Evolutionary conservation across 2,329 filamentous ascomycete species (phyloP), one percentile per base, ranked within the genome.

Genomic region (Rosellinia necatrix): DNA sequence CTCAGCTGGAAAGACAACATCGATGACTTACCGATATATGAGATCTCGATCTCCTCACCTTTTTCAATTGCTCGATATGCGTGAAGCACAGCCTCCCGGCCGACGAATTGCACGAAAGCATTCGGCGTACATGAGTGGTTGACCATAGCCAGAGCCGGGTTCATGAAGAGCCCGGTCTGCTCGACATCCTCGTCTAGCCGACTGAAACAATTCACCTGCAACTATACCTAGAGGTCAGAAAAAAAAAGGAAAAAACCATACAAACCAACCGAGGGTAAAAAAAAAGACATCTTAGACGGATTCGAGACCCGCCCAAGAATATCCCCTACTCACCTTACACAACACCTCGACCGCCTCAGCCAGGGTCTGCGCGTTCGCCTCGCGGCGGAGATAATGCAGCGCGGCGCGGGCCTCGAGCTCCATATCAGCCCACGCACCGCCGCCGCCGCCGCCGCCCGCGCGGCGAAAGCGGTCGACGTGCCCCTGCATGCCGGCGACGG

Each of bases 41-140:
- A 85, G 29, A 87, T 84, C 54, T 80, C 77, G 50, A 87, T 78
- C 70, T 86, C 81, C 22, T 85, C 78, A 6, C 77, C 82, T 27
- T 73, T 66, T 12, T 74, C 64, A 37, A 88, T 84, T 3, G 73
- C 68, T 19, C 64, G 68, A 50, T 80, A 75, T 2, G 84, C 81
- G 32, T 78, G 75, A 12, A 88, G 69, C 2, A 79, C 70, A 3
- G 82, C 79, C 3, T 70, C 74, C 5, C 83, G 75, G 3, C 80
- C 80, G 34, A 77, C 63, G 49, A 86, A 86, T 38, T 79, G 76
- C 13, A 87, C 80, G 43, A 78, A 74, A 1, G 84, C 82, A 60
- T 85, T 87, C 3, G 84, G 84, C 2, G 79, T 67, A 60, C 85
- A 88, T 0, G 83, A 84, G 66, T 88, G 85, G 60, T 88, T 87